Evolutionary conservation across 2,329 filamentous ascomycete genomes (phyloP), one percentile per base, ranked within the genome.

Genomic region (Clarireedia hainanense): DNA sequence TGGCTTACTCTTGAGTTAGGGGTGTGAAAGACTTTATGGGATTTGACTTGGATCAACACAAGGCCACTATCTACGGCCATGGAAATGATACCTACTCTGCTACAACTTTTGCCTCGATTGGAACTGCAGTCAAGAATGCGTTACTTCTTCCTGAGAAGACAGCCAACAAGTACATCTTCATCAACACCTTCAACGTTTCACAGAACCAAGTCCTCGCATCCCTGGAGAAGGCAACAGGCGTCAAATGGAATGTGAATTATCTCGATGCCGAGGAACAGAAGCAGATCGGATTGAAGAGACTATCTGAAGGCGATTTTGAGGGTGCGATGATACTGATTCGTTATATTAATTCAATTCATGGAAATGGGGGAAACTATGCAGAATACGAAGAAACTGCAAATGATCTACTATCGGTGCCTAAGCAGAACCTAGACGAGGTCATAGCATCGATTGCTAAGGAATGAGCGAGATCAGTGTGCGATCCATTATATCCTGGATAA

Each of bases 321-420:
- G 23, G n/a, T 15, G n/a, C 24, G n/a, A 47, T 26, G 46, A n/a
- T 47, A n/a, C 23, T 47, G 36, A 37, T 37, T 15, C 36, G 36
- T 10, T 37, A 37, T 24, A 47, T 54, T 59, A 7, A 58, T 52
- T n/a, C 52, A 55, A 23, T 55, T 55, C 57, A 10, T 57, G 30
- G 50, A 69, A 67, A 12, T 66, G 71, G 51, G 60, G 63, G 20
- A 61, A 69, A 34, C 66, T 69, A 2, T 64, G 63, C 24, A 69
- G 70, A 2, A 70, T 69, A 3, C 65, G 71, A 47, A 70, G 67
- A 52, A 65, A 64, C 20, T 62, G 68, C 30, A 57, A 58, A 67
- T 48, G 50, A 56, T 36, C 57, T 59, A 46, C 59, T 72, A 14
- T 66, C 64, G 0, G 55, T 72, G 15, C 42, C 58, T 24, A 54